Conservation (phyloP, 139 green algal genomes). For the Chlorella sp. region DNA sequence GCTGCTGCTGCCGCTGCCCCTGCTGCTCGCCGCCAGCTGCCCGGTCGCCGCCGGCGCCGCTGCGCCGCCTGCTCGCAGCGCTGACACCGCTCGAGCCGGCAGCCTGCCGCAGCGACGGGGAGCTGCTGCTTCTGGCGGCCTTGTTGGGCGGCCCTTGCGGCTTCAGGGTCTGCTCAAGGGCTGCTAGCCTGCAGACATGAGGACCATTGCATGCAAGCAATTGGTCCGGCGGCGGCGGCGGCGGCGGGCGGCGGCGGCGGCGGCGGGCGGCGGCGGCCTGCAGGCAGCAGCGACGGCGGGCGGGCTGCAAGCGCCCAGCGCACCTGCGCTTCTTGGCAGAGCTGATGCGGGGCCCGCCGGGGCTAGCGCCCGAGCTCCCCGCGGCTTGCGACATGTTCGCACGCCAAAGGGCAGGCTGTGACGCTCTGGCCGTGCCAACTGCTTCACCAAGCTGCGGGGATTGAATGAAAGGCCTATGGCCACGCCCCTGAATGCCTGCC, state of each 20-base stretch:
- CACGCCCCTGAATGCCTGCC: too few relatives aligned
- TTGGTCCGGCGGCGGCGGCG: too few relatives aligned
- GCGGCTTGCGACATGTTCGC: too few relatives aligned
- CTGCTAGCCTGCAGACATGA: slow-evolving; percentile 19
- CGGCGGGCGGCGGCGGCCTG: not conserved
- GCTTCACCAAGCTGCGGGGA: too few relatives aligned
- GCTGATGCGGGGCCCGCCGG: slow-evolving; percentile 21
- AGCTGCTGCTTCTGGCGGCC: not conserved
- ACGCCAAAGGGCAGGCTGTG: too few relatives aligned
- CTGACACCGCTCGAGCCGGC: not conserved
- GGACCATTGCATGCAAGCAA: too few relatives aligned
- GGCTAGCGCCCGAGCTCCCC: not conserved
- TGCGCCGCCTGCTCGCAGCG: not conserved
- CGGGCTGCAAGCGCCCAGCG: not conserved
- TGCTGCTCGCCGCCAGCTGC: not conserved
- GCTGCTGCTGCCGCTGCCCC: slow-evolving; percentile 12
- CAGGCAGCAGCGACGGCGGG: not conserved
- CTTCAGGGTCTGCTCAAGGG: slow-evolving; percentile 15
- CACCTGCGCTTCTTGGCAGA: slow-evolving; percentile 29
- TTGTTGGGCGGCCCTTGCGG: not conserved
- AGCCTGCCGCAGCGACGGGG: not conserved
- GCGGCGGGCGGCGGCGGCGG: not conserved
- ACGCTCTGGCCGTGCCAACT: too few relatives aligned
- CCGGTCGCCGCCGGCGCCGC: not conserved
- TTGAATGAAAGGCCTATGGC: too few relatives aligned